Percentiles rank a stretch among this genome's conserved stretches.
Evolutionary conservation across 495 filamentous ascomycete species (phyloP).

Genomic region (Hypoxylon rickii): DNA sequence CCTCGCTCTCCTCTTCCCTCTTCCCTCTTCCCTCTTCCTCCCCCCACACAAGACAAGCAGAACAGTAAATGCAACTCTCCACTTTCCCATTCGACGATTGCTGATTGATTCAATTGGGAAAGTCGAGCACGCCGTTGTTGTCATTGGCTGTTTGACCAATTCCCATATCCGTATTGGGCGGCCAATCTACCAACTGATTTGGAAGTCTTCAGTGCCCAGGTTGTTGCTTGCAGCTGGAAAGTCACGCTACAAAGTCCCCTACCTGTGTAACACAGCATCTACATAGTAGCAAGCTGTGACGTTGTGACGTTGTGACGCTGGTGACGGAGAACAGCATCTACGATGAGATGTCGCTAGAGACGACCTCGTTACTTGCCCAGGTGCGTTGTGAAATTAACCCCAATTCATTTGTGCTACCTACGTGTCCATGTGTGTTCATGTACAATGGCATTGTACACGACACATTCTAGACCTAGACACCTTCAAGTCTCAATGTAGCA

Average conservation of each 20-base stretch:
- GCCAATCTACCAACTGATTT: slow-evolving; percentile 5
- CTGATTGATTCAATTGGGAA: slow-evolving; percentile 24
- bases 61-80: slow-evolving; percentile 4
- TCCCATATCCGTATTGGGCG: slow-evolving; percentile 8
- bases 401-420: slow-evolving; percentile 1
- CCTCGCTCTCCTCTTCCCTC: no score
- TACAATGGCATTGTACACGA: not conserved
- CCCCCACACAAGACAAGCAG: not conserved
- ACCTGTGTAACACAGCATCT: slow-evolving; percentile 2
- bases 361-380: no score
- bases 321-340: no score
- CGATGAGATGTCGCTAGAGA: no score
- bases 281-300: no score
- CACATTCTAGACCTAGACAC: no score
- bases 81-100: slow-evolving; percentile 28
- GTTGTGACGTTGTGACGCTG: no score
- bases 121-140: not conserved
- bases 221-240: not conserved
- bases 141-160: slow-evolving; percentile 22
- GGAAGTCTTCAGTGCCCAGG: not conserved
- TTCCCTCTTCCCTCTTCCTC: not conserved
- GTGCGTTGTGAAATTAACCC: no score
- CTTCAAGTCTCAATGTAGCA: no score
- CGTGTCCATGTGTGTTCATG: no score
- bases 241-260: slow-evolving; percentile 20